A percentile compares a stretch with the other conserved stretches of the same genome.
Conservation (phyloP, 139 green algal species). For the Yamagishiella unicocca region DNA sequence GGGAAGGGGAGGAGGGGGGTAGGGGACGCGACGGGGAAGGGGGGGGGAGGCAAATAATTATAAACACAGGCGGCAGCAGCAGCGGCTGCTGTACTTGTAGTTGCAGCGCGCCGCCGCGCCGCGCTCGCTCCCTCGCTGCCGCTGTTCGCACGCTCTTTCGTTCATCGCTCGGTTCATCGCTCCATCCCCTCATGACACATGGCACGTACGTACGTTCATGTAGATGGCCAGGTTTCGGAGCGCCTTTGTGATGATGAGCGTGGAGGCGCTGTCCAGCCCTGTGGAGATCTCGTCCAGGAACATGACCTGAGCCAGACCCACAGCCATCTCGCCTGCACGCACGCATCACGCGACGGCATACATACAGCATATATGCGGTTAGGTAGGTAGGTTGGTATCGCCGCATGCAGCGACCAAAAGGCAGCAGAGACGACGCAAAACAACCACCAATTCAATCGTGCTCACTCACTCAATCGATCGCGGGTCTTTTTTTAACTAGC, state of each 20-base stretch:
- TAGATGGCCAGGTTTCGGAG: conserved; percentile 49
- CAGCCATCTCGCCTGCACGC: conserved; percentile 77
- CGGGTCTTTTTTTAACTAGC: too few relatives aligned
- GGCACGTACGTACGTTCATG: not conserved
- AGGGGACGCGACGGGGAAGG: too few relatives aligned
- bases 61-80: not conserved
- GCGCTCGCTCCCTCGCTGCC: too few relatives aligned
- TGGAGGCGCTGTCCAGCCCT: conserved; percentile 73
- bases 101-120: not conserved
- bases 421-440: too few relatives aligned
- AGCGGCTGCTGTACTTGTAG: not conserved
- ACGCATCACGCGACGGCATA: too few relatives aligned
- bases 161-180: too few relatives aligned
- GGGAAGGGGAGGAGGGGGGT: not conserved
- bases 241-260: conserved; percentile 64
- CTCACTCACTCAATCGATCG: too few relatives aligned
- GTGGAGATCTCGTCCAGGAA: conserved; percentile 79
- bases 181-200: not conserved
- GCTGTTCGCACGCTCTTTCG: not conserved
- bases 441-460: too few relatives aligned
- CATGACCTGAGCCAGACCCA: conserved; percentile 59
- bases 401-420: too few relatives aligned
- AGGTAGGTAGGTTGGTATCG: too few relatives aligned
- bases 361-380: too few relatives aligned
- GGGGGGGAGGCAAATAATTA: not conserved